Percentiles rank a stretch among this genome's conserved stretches.
Conservation (phyloP, 2,329 filamentous ascomycete genomes). For the Macrophomina pseudophaseolina region DNA sequence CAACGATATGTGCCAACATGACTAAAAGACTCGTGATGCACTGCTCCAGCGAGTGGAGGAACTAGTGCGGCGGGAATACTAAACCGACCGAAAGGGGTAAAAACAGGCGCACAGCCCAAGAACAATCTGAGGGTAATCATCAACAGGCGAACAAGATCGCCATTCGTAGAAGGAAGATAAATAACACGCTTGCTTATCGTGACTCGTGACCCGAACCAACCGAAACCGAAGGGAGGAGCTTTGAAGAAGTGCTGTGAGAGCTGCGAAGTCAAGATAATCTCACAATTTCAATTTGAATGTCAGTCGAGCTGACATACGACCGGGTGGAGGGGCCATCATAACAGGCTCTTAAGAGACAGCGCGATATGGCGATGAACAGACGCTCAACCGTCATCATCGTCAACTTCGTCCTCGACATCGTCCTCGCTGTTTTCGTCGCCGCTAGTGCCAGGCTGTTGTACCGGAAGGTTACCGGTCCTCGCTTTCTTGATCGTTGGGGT, state of each 20-base stretch:
- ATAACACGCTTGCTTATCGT: slow-evolving; percentile 27
- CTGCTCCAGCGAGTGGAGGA: slow-evolving; percentile 18
- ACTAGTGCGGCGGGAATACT: background rate
- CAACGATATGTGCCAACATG: slow-evolving; percentile 20
- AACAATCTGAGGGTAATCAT: slow-evolving; percentile 22
- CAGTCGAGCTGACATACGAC: background rate
- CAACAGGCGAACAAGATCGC: slow-evolving; percentile 22
- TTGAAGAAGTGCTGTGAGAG: slow-evolving; percentile 5
- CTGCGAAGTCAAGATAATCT: background rate
- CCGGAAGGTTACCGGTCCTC: slow-evolving; percentile 47
- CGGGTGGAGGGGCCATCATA: background rate
- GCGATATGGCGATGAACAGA: background rate
- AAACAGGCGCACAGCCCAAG: background rate
- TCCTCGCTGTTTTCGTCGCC: slow-evolving; percentile 59
- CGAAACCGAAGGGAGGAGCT: slow-evolving; percentile 9
- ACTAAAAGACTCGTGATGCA: slow-evolving; percentile 22
- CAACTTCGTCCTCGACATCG: slow-evolving; percentile 39
- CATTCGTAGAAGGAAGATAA: slow-evolving; percentile 11
- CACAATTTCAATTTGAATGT: background rate
- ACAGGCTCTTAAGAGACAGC: slow-evolving; percentile 4
- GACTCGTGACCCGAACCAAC: slow-evolving; percentile 26
- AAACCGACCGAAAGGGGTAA: background rate
- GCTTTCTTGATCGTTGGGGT: slow-evolving; percentile 53
- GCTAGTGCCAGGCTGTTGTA: slow-evolving; percentile 50
- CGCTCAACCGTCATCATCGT: slow-evolving; percentile 26